These are phyloP conservation scores for Eragrostis nindensis DNA, from an alignment of 176 grass and related monocot genomes.

Conservation along the genomic window DNA sequence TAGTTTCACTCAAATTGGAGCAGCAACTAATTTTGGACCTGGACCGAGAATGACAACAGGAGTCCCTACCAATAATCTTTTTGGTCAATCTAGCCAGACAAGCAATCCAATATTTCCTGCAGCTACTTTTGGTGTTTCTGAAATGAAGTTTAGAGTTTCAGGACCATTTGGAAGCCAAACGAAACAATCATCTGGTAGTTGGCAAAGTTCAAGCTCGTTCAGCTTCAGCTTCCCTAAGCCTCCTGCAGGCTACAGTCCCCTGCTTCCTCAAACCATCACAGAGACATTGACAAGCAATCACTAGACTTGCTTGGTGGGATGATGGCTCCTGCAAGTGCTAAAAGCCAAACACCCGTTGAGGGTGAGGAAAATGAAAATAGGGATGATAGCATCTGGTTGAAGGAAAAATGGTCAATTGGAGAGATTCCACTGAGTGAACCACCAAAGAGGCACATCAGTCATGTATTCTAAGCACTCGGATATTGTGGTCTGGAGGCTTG, in stretches of 20 bases:
- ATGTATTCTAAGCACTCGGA: conserved; percentile 32
- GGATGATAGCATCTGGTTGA: conserved; percentile 84
- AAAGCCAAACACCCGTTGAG: conserved; percentile 29
- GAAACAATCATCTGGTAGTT: conserved; percentile 45
- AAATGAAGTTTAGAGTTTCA: conserved; percentile 66
- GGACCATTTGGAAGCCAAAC: conserved; percentile 52
- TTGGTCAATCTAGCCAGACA: conserved; percentile 45
- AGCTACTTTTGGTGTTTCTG: conserved; percentile 45
- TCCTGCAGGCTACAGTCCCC: neutral
- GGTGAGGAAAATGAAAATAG: conserved; percentile 50
- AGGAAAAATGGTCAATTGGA: conserved; percentile 84
- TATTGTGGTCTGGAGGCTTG: neutral
- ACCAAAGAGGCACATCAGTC: conserved; percentile 50
- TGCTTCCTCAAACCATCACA: conserved; percentile 28
- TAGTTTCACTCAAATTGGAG: conserved; percentile 88
- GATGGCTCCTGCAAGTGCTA: conserved; percentile 25
- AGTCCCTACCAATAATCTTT: conserved; percentile 34
- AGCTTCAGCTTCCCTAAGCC: conserved; percentile 41
- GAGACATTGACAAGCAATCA: conserved; percentile 52
- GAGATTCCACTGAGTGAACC: conserved; percentile 55
- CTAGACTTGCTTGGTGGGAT: conserved; percentile 51
- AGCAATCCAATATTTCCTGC: conserved; percentile 39
- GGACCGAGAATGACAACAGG: conserved; percentile 49
- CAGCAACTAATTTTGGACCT: conserved; percentile 51
- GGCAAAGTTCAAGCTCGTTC: conserved; percentile 25